Conservation (phyloP, 1,284 basidiomycete species). For the Trichosporon asahii region DNA sequence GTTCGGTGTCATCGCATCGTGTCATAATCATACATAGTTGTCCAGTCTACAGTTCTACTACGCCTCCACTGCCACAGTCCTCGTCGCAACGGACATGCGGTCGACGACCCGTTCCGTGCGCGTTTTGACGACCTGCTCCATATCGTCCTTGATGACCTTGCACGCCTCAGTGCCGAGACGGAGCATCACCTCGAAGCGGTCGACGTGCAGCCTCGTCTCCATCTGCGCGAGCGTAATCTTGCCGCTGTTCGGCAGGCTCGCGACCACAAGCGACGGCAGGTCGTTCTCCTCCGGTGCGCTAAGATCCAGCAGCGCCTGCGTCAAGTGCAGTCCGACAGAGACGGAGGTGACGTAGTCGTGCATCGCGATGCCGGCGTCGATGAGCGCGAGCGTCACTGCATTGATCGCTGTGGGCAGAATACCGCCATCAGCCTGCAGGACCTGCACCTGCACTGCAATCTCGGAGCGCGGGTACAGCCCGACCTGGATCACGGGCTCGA, state of each 20-base stretch:
- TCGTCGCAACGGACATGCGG: conserved; percentile 32
- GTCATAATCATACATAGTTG: neutral
- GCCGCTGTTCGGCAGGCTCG: conserved; percentile 75
- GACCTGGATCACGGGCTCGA: conserved; percentile 89
- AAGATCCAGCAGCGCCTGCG: conserved; percentile 78
- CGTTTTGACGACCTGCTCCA: conserved; percentile 68
- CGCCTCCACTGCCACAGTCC: conserved; percentile 9
- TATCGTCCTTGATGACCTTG: conserved; percentile 74
- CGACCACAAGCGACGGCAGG: conserved; percentile 81
- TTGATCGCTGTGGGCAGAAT: conserved; percentile 92
- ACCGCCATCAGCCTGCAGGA: conserved; percentile 87
- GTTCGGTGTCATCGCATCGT: no score
- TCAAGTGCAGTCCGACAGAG: conserved; percentile 66
- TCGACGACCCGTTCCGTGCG: conserved; percentile 63
- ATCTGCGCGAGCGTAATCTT: conserved; percentile 84
- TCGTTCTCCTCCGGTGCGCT: conserved; percentile 85
- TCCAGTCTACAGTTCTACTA: neutral
- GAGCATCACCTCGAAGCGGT: conserved; percentile 87
- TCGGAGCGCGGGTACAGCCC: conserved; percentile 87
- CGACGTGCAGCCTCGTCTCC: conserved; percentile 91
- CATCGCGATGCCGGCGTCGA: conserved; percentile 81
- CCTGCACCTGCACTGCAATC: conserved; percentile 89
- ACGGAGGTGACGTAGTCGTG: conserved; percentile 85
- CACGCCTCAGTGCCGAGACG: conserved; percentile 72
- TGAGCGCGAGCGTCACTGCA: conserved; percentile 85